Evolutionary conservation across 208 protist species (phyloP), one percentile per base, ranked within the genome.

Genomic region (Angomonas ambiguus): DNA sequence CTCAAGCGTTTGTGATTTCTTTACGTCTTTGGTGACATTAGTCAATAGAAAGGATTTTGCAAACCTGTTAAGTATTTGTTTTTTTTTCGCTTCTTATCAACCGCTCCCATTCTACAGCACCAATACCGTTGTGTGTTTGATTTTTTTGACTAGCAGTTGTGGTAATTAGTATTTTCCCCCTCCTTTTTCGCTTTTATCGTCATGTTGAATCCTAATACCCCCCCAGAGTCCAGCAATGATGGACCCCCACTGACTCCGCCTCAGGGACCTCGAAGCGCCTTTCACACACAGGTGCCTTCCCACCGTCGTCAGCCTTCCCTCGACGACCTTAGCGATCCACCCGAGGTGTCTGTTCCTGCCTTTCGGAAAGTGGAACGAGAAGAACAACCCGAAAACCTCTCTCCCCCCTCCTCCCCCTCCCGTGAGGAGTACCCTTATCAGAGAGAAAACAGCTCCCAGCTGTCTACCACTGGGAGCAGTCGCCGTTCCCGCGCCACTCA

Each of bases 1-100:
- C n/a, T 32, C 33, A 48, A 64, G n/a, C 16, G 4, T 41, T 45
- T 64, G 56, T 55, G 51, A 41, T 18, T 41, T 41, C 35, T 41
- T 41, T 41, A 18, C 5, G 8, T 41, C 35, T 41, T 18, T 41
- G 8, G 35, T 41, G 13, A 41, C 13, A 25, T 55, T 10, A 55
- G 22, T 55, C 8, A 20, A 55, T 28, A 55, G 35, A 41, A 41
- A 41, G 13, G 35, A 41, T 18, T 41, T 41, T 41, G 13, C 13
- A n/a, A n/a, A n/a, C n/a, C n/a, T n/a, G n/a, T n/a, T n/a, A n/a
- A n/a, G n/a, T n/a, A n/a, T n/a, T n/a, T n/a, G n/a, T n/a, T n/a
- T n/a, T n/a, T n/a, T n/a, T n/a, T n/a, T n/a, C n/a, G n/a, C n/a
- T n/a, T n/a, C n/a, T n/a, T n/a, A n/a, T n/a, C n/a, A n/a, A n/a